Conservation (phyloP, 169 alveolate species). For the Neospora caninum region DNA sequence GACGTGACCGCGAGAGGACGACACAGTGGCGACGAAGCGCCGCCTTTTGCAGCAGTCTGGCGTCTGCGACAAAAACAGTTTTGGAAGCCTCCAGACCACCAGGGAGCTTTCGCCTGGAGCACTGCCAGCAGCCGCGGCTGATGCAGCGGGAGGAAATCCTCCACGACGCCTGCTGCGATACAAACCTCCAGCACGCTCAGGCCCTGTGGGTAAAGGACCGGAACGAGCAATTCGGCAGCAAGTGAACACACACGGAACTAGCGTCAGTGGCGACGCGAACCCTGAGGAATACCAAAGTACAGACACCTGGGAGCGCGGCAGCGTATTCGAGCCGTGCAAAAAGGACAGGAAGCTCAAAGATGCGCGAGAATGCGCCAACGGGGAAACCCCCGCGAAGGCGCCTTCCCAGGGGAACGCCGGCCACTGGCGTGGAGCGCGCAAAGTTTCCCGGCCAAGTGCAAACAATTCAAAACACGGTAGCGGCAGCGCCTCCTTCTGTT, state of each 20-base stretch:
- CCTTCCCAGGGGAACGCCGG: too few species aligned
- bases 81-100: not conserved
- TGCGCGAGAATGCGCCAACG: too few species aligned
- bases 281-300: not conserved
- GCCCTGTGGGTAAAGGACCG: conserved; percentile 14
- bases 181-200: conserved; percentile 46
- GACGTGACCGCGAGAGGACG: not conserved
- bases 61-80: not conserved
- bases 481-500: too few species aligned
- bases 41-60: not conserved
- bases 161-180: conserved; percentile 36
- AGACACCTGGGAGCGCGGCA: too few species aligned
- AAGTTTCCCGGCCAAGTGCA: too few species aligned
- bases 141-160: conserved; percentile 43
- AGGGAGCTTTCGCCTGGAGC: not conserved
- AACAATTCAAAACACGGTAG: too few species aligned
- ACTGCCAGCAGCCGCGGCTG: conserved; percentile 9
- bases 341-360: too few species aligned
- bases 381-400: too few species aligned
- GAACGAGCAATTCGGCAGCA: not conserved
- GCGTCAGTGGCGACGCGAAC: not conserved
- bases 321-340: too few species aligned
- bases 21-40: not conserved
- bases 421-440: too few species aligned
- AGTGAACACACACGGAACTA: not conserved